Conservation (phyloP, 2,329 filamentous ascomycete species). For the Aspergillus bombycis region DNA sequence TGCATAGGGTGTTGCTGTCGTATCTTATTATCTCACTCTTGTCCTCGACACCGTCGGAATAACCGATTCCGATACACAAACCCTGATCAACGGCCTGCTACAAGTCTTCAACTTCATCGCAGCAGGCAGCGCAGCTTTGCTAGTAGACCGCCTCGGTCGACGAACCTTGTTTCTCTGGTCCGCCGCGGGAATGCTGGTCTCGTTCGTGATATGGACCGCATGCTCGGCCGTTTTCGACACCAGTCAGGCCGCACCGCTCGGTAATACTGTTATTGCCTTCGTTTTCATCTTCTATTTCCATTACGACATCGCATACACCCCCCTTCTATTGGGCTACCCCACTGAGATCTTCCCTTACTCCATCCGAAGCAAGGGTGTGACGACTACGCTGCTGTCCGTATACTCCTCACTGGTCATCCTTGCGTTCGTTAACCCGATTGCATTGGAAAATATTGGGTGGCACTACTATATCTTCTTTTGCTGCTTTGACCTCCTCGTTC, state of each 20-base stretch:
- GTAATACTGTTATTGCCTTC: constrained; percentile 54
- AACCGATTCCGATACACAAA: constrained; percentile 37
- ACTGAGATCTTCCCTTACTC: constrained; percentile 63
- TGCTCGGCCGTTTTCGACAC: constrained; percentile 25
- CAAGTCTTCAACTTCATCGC: constrained; percentile 29
- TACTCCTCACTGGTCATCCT: constrained; percentile 28
- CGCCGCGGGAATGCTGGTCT: constrained; percentile 28
- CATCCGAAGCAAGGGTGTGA: constrained; percentile 46
- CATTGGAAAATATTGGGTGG: constrained; percentile 37
- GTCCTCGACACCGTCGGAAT: constrained; percentile 44
- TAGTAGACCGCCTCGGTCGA: constrained; percentile 29
- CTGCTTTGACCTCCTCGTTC: constrained; percentile 30
- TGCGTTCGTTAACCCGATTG: constrained; percentile 39
- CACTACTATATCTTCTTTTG: constrained; percentile 42
- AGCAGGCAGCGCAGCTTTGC: constrained; percentile 20
- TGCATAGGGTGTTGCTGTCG: constrained; percentile 30
- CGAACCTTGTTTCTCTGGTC: constrained; percentile 27
- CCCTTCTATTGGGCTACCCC: constrained; percentile 58
- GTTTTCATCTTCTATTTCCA: constrained; percentile 64
- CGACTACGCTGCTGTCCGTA: constrained; percentile 27
- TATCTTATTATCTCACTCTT: constrained; percentile 40
- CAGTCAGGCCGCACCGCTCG: constrained; percentile 14
- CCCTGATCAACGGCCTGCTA: constrained; percentile 42
- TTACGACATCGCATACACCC: constrained; percentile 64
- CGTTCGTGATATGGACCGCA: constrained; percentile 27